Conservation (phyloP, 1,139 yeast species). For the Geotrichum bryndzae region DNA sequence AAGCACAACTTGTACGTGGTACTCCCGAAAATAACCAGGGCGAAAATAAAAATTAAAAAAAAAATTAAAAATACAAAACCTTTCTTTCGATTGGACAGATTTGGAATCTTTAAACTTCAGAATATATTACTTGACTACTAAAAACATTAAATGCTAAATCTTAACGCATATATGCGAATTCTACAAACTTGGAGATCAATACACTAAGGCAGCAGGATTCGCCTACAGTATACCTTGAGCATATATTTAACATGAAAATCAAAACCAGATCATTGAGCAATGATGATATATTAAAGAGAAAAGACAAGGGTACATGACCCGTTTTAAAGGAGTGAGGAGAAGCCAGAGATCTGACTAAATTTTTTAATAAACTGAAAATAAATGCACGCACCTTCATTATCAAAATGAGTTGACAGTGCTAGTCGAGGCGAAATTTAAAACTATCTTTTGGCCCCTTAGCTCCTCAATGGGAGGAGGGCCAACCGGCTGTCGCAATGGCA, state of each 20-base stretch:
- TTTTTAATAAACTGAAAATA: neutral
- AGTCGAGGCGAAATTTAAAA: constrained; percentile 9
- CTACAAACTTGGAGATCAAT: no score
- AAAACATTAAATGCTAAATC: no score
- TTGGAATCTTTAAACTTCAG: no score
- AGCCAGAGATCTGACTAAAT: neutral
- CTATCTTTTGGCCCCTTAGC: constrained; percentile 7
- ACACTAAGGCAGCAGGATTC: no score
- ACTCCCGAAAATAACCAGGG: no score
- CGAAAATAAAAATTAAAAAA: no score
- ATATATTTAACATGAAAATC: neutral
- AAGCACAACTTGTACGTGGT: no score
- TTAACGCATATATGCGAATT: no score
- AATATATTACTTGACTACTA: no score
- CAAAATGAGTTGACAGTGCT: neutral
- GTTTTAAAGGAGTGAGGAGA: neutral
- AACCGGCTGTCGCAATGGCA: constrained; percentile 31
- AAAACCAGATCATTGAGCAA: neutral
- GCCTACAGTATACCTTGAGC: no score
- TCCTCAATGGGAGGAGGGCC: constrained; percentile 34
- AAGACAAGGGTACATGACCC: neutral
- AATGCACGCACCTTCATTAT: neutral
- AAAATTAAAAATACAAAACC: no score
- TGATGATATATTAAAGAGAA: neutral
- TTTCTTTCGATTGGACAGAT: no score